phyloP scores from a whole-genome alignment of 2,329 filamentous ascomycete genomes.

The Gaeumannomyces sp. region DNA sequence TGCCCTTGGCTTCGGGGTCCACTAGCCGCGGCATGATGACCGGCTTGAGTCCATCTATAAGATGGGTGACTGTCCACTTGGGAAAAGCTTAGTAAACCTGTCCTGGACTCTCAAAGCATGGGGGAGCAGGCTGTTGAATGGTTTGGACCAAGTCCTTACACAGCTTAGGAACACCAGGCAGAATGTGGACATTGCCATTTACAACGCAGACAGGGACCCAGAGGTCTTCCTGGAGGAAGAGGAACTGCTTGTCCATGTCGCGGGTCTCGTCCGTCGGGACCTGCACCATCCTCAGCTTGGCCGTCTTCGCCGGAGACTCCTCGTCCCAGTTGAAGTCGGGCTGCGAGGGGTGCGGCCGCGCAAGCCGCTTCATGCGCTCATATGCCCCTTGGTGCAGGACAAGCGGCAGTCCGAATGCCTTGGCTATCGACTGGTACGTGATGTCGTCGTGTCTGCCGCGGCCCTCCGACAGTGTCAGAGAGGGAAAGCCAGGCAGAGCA shows the following conservation, averaged over 20 bases:
- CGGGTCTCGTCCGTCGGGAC: slow-evolving; percentile 68
- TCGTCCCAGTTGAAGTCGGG: slow-evolving; percentile 78
- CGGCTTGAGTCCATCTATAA: slow-evolving; percentile 73
- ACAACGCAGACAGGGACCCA: slow-evolving; percentile 90
- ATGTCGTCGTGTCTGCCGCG: slow-evolving; percentile 83
- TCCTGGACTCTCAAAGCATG: no score
- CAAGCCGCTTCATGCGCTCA: slow-evolving; percentile 76
- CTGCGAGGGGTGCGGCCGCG: slow-evolving; percentile 65
- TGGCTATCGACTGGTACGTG: slow-evolving; percentile 89
- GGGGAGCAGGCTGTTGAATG: no score
- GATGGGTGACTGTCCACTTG: slow-evolving; percentile 52
- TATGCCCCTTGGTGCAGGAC: slow-evolving; percentile 72
- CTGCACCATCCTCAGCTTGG: slow-evolving; percentile 86
- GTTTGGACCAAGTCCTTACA: slow-evolving; percentile 39
- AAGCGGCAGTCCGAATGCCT: slow-evolving; percentile 74
- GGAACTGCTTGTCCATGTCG: slow-evolving; percentile 61
- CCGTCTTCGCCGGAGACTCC: slow-evolving; percentile 69
- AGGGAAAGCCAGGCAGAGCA: not conserved
- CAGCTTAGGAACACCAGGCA: slow-evolving; percentile 81
- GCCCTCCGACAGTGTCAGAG: not conserved
- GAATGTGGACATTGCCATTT: slow-evolving; percentile 88
- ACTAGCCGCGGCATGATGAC: slow-evolving; percentile 61
- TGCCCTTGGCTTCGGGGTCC: slow-evolving; percentile 77
- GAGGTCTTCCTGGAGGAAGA: slow-evolving; percentile 73
- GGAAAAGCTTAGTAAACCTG: no score